These are phyloP conservation scores for Cichorium intybus DNA, from an alignment of 140 eudicot species.

Conservation along the genomic window DNA sequence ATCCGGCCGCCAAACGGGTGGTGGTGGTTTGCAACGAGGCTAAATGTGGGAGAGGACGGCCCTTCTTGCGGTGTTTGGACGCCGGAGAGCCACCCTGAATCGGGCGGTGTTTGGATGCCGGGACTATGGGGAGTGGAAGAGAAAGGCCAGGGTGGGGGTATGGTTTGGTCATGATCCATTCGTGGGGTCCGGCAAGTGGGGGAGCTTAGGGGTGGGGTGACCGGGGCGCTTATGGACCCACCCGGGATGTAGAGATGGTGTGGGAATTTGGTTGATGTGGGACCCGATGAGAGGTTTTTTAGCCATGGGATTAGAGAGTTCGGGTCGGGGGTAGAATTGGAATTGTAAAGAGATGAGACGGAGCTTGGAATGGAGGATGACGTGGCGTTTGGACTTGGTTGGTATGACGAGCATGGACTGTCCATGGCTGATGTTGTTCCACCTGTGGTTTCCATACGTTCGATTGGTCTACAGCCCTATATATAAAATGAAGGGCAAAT, in stretches of 20 bases:
- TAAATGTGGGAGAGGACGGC: constrained; percentile 72
- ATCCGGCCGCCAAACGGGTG: constrained; percentile 62
- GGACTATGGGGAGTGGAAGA: constrained; percentile 70
- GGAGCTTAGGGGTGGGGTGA: constrained; percentile 88
- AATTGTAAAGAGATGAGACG: constrained; percentile 45
- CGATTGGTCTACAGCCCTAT: constrained; percentile 85
- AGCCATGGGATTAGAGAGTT: constrained; percentile 93
- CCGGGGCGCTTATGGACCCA: constrained; percentile 90
- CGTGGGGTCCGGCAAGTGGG: constrained; percentile 84
- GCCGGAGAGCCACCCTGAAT: constrained; percentile 71
- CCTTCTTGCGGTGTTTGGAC: constrained; percentile 74
- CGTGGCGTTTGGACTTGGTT: constrained; percentile 68
- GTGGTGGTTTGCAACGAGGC: constrained; percentile 56
- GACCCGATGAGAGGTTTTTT: constrained; percentile 61
- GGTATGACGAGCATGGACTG: constrained; percentile 84
- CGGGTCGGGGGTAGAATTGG: constrained; percentile 52
- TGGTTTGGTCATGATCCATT: constrained; percentile 49
- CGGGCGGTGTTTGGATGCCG: constrained; percentile 59
- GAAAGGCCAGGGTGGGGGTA: constrained; percentile 51
- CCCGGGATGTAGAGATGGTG: constrained; percentile 75
- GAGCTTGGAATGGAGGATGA: constrained; percentile 86
- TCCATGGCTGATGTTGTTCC: constrained; percentile 54
- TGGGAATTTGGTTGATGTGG: constrained; percentile 64
- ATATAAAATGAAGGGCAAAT: neutral
- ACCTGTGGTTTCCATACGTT: constrained; percentile 54